Conservation (phyloP, 2,329 filamentous ascomycete genomes). For the Aspergillus versicolor region DNA sequence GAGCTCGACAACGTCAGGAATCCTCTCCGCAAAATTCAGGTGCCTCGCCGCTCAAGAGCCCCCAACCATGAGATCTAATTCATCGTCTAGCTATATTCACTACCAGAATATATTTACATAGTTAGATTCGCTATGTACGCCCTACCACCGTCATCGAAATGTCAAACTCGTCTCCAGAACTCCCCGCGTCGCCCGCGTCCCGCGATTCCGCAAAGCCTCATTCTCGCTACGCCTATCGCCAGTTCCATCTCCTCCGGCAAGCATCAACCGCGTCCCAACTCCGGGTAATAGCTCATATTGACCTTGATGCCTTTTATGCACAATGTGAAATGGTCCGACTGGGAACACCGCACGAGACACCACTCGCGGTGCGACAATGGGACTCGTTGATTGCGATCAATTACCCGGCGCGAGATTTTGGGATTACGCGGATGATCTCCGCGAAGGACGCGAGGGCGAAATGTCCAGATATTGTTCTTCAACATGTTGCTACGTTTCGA, state of each 20-base stretch:
- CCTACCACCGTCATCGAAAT: conserved; percentile 44
- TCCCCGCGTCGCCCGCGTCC: conserved; percentile 41
- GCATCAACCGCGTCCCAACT: conserved; percentile 73
- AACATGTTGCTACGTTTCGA: conserved; percentile 93
- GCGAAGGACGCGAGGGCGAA: conserved; percentile 79
- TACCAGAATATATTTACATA: neutral
- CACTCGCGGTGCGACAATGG: conserved; percentile 94
- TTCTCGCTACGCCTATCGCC: conserved; percentile 81
- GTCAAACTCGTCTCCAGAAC: conserved; percentile 64
- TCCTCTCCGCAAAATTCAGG: neutral
- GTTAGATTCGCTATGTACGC: conserved; percentile 18
- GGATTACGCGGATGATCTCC: conserved; percentile 76
- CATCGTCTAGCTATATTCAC: neutral
- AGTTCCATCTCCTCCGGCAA: conserved; percentile 72
- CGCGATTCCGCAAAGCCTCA: conserved; percentile 29
- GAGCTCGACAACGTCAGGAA: too few species aligned
- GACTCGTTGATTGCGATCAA: conserved; percentile 94
- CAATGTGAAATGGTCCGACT: conserved; percentile 94
- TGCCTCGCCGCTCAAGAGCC: neutral
- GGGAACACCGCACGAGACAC: conserved; percentile 69
- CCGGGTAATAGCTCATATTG: conserved; percentile 84
- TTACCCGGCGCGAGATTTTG: conserved; percentile 81
- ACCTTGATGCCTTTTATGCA: conserved; percentile 96
- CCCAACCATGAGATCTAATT: neutral
- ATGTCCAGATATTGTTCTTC: conserved; percentile 78